A percentile compares a stretch with the other conserved stretches of the same genome.
phyloP scores from a whole-genome alignment of 1,284 basidiomycete genomes.

The Pseudozyma thailandica region DNA sequence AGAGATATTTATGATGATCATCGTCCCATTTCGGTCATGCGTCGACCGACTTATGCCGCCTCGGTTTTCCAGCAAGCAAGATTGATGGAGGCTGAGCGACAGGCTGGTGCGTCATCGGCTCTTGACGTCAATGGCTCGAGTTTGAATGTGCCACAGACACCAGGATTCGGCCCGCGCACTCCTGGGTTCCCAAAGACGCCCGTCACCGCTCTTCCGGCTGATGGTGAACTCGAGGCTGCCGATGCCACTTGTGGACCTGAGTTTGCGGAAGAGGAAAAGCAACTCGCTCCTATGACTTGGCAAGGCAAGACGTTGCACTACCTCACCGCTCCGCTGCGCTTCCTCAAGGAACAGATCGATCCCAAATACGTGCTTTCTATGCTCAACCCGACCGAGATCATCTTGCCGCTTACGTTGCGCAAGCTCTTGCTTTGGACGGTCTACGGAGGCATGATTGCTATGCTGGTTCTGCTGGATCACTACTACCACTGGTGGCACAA shows the following conservation, averaged over 20 bases:
- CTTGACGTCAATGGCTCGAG: conserved; percentile 6
- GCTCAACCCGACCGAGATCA: conserved; percentile 30
- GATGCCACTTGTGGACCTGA: neutral
- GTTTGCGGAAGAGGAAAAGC: neutral
- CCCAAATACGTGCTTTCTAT: conserved; percentile 31
- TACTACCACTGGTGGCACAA: conserved; percentile 44
- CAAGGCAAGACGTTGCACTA: conserved; percentile 11
- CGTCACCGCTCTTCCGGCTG: conserved; percentile 8
- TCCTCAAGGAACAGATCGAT: conserved; percentile 22
- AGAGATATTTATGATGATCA: conserved; percentile 21
- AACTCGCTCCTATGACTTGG: conserved; percentile 1
- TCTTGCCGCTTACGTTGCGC: conserved; percentile 28
- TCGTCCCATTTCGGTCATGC: conserved; percentile 17
- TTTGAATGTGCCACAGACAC: neutral
- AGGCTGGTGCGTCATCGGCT: conserved; percentile 8
- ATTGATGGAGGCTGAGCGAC: conserved; percentile 32
- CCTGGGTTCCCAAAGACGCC: conserved; percentile 27
- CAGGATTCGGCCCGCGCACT: conserved; percentile 12
- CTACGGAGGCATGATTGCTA: conserved; percentile 29
- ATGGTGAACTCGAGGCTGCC: conserved; percentile 7
- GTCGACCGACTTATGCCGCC: conserved; percentile 37
- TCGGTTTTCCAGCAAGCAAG: conserved; percentile 41
- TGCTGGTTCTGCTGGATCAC: conserved; percentile 29
- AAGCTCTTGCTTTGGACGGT: conserved; percentile 32
- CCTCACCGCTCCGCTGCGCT: conserved; percentile 8